Evolutionary conservation across 148 eudicot species (phyloP).

Genomic region (Polygonum maritimum): DNA sequence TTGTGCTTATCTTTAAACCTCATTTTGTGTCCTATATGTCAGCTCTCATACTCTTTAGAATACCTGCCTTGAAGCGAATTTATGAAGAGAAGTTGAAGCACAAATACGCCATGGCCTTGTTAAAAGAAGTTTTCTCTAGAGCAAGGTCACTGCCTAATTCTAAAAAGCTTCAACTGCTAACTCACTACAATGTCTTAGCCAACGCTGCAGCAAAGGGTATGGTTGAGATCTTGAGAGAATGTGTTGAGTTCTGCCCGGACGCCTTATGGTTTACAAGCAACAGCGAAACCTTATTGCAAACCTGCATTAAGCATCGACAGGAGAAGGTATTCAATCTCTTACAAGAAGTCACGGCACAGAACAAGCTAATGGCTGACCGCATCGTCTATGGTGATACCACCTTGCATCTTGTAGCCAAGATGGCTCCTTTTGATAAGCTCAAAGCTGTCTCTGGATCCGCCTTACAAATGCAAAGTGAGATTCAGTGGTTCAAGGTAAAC

Average conservation of each 20-base stretch:
- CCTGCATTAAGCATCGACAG: slow-evolving; percentile 6
- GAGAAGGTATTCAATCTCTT: slow-evolving; percentile 10
- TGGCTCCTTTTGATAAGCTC: slow-evolving; percentile 9
- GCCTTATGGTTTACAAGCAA: slow-evolving; percentile 7
- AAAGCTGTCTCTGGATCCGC: slow-evolving; percentile 12
- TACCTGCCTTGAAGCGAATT: slow-evolving; percentile 3
- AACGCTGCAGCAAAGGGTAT: slow-evolving; percentile 8
- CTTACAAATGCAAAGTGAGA: slow-evolving; percentile 13
- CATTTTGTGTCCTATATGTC: neutral
- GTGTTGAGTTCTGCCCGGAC: slow-evolving; percentile 7
- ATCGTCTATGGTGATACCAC: neutral
- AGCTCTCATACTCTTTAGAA: neutral
- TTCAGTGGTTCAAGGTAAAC: slow-evolving; percentile 13
- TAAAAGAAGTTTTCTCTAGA: slow-evolving; percentile 5
- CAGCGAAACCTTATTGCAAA: neutral
- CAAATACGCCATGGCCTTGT: neutral
- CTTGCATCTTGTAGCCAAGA: slow-evolving; percentile 8
- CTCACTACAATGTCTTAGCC: slow-evolving; percentile 6
- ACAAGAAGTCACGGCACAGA: slow-evolving; percentile 10
- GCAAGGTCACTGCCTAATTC: neutral
- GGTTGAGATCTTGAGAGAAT: slow-evolving; percentile 7
- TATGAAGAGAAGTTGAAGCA: slow-evolving; percentile 8
- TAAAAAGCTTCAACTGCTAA: neutral
- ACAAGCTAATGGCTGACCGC: slow-evolving; percentile 8
- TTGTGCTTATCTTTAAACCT: neutral